Base-by-base conservation (phyloP, 495 filamentous ascomycete species). In the Bombardia bombarda region DNA sequence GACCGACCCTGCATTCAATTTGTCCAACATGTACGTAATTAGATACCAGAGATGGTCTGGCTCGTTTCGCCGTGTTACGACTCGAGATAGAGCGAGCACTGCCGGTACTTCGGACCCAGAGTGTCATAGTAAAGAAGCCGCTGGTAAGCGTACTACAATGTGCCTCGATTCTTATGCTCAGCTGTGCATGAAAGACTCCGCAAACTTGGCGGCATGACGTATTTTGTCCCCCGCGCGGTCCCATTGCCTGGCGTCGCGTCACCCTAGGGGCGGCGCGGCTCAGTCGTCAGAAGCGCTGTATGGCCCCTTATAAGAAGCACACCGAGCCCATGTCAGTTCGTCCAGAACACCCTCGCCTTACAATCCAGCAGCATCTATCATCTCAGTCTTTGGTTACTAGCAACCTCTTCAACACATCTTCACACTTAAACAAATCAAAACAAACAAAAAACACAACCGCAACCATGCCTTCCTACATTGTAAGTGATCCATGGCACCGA, bases 381-480 rank as follows among this genome's bases (percentile, higher is more conserved):
- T 13, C 6, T 28, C 6, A 2, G 6, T 28, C 26, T 13, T n/a
- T n/a, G n/a, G n/a, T n/a, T n/a, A n/a, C n/a, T n/a, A 28, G 9
- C 26, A 28, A 8, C 26, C 9, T 28, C 13, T 28, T 28, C 26
- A 19, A 19, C 9, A 22, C 32, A 34, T 7, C 24, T 40, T 30
- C 23, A 24, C 14, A 33, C n/a, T 33, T 17, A 7, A n/a, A 5
- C 8, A 33, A 33, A 33, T 13, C 13, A 9, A 37, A 21, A 20
- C 3, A 20, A 6, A 37, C 18, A 4, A 37, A 21, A 37, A 1
- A 25, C 17, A 10, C 28, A 32, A 20, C 43, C n/a, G 36, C 44
- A 58, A 79, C 53, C 46, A 85, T 86, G 82, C 75, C 82, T 74
- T 71, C 79, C 50, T 82, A 75, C 72, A 87, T 85, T 56, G 83